phyloP scores from a whole-genome alignment of 2,329 filamentous ascomycete genomes.

The Botrytis byssoidea region DNA sequence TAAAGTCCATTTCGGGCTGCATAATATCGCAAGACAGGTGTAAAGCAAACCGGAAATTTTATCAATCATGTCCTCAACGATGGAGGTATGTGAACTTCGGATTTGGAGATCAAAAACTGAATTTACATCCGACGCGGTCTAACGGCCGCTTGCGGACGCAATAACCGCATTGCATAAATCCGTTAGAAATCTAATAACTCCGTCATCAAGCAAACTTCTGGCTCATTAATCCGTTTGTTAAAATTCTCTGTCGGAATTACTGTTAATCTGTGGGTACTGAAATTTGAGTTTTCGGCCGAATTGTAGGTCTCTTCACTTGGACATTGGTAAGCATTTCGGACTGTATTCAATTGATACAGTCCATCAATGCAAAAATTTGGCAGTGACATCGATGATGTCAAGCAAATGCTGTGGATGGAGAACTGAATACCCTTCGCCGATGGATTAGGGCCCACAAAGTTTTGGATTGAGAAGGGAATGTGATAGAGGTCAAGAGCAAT shows the following conservation, averaged over 20 bases:
- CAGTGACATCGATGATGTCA: background rate
- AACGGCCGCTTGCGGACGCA: background rate
- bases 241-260: background rate
- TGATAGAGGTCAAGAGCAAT: background rate
- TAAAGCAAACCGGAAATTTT: background rate
- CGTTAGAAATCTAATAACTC: background rate
- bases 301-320: background rate
- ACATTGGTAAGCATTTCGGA: background rate
- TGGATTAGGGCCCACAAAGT: background rate
- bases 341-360: background rate
- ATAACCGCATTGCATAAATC: background rate
- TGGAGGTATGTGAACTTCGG: background rate
- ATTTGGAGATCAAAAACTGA: background rate
- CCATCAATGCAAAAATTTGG: background rate
- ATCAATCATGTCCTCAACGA: background rate
- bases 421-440: background rate
- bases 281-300: background rate
- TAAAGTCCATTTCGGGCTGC: no score
- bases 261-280: rapidly evolving
- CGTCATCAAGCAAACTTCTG: background rate
- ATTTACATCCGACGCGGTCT: background rate
- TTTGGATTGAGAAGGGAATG: background rate
- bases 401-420: background rate
- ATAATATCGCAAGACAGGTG: background rate
- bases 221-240: background rate